Evolutionary conservation across 2,329 filamentous ascomycete species (phyloP).

Genomic region (Mycosphaerella sp.): DNA sequence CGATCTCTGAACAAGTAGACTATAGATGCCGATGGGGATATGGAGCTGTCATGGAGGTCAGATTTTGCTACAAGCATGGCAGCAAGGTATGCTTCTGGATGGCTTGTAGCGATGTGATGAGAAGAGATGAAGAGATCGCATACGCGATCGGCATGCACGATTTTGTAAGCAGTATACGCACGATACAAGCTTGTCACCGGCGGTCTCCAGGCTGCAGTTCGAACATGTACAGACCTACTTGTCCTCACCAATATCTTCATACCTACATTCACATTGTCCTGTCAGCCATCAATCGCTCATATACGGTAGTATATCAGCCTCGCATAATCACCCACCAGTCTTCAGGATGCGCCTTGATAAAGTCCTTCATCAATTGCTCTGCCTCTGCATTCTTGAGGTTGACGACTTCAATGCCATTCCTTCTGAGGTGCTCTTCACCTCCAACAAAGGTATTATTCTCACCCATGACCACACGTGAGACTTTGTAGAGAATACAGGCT

Average conservation of each 20-base stretch:
- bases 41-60: no score
- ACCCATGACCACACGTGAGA: conserved; percentile 67
- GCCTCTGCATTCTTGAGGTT: conserved; percentile 62
- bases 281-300: conserved; percentile 17
- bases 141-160: no score
- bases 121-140: no score
- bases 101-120: no score
- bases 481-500: conserved; percentile 68
- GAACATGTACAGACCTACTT: conserved; percentile 16
- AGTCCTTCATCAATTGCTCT: conserved; percentile 62
- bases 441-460: conserved; percentile 72
- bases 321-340: conserved; percentile 47
- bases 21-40: background rate
- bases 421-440: conserved; percentile 63
- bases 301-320: conserved; percentile 6
- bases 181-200: background rate
- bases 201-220: conserved; percentile 3
- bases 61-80: no score
- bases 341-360: conserved; percentile 65
- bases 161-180: no score
- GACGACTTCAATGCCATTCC: conserved; percentile 65
- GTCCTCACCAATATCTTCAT: conserved; percentile 37
- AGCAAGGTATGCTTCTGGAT: no score
- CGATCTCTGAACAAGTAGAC: background rate
- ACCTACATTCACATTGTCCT: conserved; percentile 26